Evolutionary conservation across 2,329 filamentous ascomycete genomes (phyloP), one percentile per base, ranked within the genome.

Genomic region (Paramyrothecium roridum): DNA sequence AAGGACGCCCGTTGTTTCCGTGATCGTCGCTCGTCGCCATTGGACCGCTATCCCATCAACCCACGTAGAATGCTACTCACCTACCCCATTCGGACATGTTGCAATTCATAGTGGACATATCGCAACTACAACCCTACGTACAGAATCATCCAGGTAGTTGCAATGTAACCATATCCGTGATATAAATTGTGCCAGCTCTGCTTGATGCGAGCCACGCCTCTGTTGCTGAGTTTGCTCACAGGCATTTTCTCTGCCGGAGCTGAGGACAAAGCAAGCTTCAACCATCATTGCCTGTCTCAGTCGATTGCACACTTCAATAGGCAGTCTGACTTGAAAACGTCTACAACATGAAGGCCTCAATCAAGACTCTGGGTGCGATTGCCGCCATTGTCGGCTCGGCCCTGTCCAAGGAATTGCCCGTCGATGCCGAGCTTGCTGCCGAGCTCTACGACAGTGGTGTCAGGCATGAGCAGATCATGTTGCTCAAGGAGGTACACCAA

Each of bases 321-420:
- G 6, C 26, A 30, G 6, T 30, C 26, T 30, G 4, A 10, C 26
- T 30, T 30, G 26, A 30, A 10, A 30, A n/a, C n/a, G n/a, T 10
- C 10, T 10, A 30, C 26, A 30, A 6, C 26, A 50, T 50, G 48
- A 50, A 50, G 48, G 16, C 48, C 13, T 50, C 48, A 19, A 17
- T 30, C 21, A 7, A 50, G 23, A 16, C 48, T 8, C 30, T 23
- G 21, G 21, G 10, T 23, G 48, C 10, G 2, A 19, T 50, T 19
- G 20, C 48, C 17, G 48, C 48, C 8, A 13, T 50, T 30, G 13
- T 34, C n/a, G 48, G 48, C 48, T 30, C 10, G 22, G 48, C 48
- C 7, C 23, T 50, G 7, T 11, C 48, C 54, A 61, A 55, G 30
- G 59, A 61, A 46, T 22, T 61, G 46, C 49, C 56, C 26, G 53